Evolutionary conservation across 305 asterid genomes (phyloP).

Genomic region (Salvia sclarea): DNA sequence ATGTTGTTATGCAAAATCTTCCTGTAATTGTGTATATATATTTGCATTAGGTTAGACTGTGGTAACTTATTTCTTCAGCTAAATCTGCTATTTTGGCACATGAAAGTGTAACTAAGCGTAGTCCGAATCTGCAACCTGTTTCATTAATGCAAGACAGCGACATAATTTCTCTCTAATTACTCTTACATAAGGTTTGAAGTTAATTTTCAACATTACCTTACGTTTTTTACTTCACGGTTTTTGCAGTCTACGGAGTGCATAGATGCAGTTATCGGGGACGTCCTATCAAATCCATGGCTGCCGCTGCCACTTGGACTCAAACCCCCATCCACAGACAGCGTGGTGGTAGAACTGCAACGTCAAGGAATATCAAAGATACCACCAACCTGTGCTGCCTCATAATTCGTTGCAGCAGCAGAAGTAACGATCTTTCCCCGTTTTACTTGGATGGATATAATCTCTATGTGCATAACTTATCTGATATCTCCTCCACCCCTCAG

Average conservation of each 20-base stretch:
- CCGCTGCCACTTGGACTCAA: conserved; percentile 89
- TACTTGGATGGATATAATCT: conserved; percentile 18
- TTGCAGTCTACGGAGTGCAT: conserved; percentile 78
- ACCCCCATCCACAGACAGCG: conserved; percentile 70
- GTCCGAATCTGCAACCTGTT: neutral
- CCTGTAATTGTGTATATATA: neutral
- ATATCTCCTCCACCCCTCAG: neutral
- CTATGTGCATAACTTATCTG: conserved; percentile 8
- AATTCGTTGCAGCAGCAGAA: conserved; percentile 2
- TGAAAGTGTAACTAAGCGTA: neutral
- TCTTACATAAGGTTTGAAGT: neutral
- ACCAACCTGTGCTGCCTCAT: conserved; percentile 44
- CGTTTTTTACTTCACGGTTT: conserved; percentile 8
- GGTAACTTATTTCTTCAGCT: neutral
- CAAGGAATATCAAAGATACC: conserved; percentile 83
- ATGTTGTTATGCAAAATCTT: neutral
- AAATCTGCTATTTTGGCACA: neutral
- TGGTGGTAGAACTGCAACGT: conserved; percentile 69
- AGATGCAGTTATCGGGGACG: conserved; percentile 85
- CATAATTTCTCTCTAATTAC: neutral
- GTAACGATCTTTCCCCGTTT: neutral
- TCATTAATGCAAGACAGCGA: neutral
- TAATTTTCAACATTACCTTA: conserved; percentile 12
- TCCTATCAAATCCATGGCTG: conserved; percentile 85
- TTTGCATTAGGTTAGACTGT: neutral